Conservation (phyloP, 2,329 filamentous ascomycete genomes). For the Tolypocladium album region DNA sequence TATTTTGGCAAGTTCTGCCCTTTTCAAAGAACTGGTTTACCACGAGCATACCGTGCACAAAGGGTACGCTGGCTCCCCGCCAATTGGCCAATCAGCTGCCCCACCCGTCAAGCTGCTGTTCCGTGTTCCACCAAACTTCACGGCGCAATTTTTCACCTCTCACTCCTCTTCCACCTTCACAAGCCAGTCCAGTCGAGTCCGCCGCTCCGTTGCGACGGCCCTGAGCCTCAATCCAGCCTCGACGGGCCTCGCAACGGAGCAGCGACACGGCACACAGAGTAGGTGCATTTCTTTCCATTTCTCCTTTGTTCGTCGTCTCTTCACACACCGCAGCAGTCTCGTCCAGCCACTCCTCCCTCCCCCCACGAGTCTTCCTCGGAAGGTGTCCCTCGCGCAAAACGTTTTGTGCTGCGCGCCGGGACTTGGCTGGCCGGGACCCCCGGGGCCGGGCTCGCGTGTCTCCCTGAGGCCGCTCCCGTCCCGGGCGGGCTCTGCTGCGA, state of each 20-base stretch:
- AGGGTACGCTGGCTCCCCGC: no score
- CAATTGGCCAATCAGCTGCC: background rate
- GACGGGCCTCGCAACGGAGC: background rate
- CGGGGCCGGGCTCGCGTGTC: no score
- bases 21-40: no score
- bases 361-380: conserved; percentile 22
- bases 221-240: background rate
- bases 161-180: background rate
- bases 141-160: background rate
- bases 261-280: background rate
- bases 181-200: background rate
- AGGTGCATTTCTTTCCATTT: background rate
- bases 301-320: background rate
- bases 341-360: conserved; percentile 18
- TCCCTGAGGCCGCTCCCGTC: background rate
- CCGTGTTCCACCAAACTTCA: background rate
- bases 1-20: no score
- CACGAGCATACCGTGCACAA: no score
- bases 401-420: conserved; percentile 24
- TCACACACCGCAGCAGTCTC: conserved; percentile 12
- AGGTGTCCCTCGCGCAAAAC: conserved; percentile 22
- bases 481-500: conserved; percentile 24
- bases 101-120: background rate
- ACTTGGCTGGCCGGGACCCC: conserved; percentile 24
- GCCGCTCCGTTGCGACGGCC: background rate